A percentile compares a stretch with the other conserved stretches of the same genome.
Evolutionary conservation across 2,329 filamentous ascomycete genomes (phyloP).

Genomic region (Plenodomus tracheiphilus): DNA sequence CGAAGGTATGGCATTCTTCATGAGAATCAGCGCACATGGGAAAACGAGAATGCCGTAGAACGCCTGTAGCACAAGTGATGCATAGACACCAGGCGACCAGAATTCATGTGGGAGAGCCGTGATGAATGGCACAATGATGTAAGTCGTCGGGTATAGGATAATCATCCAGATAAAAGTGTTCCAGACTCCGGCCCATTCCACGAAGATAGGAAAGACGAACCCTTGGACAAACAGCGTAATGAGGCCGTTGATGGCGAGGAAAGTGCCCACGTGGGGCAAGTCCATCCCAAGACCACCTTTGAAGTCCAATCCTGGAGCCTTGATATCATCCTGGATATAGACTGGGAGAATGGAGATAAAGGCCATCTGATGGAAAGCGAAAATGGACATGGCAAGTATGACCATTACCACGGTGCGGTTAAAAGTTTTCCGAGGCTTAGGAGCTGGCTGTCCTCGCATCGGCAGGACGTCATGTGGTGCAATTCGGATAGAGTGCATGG

Average conservation of each 20-base stretch:
- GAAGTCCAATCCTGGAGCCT: slow-evolving; percentile 39
- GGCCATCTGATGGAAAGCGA: slow-evolving; percentile 88
- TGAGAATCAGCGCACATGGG: slow-evolving; percentile 71
- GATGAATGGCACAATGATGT: slow-evolving; percentile 70
- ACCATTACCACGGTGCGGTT: slow-evolving; percentile 72
- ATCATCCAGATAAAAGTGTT: slow-evolving; percentile 67
- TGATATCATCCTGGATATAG: slow-evolving; percentile 81
- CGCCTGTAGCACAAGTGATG: slow-evolving; percentile 66
- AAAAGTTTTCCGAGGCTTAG: slow-evolving; percentile 49
- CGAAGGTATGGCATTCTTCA: slow-evolving; percentile 71
- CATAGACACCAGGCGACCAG: slow-evolving; percentile 65
- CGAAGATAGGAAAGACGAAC: slow-evolving; percentile 68
- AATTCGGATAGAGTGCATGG: slow-evolving; percentile 42
- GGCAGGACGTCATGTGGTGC: slow-evolving; percentile 29
- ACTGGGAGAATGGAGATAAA: slow-evolving; percentile 91
- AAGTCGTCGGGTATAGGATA: slow-evolving; percentile 66
- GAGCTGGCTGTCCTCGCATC: slow-evolving; percentile 13
- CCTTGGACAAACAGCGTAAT: slow-evolving; percentile 75
- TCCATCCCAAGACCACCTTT: slow-evolving; percentile 67
- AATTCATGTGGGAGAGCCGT: slow-evolving; percentile 58
- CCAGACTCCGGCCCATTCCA: slow-evolving; percentile 68
- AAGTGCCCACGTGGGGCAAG: slow-evolving; percentile 67
- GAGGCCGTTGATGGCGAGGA: slow-evolving; percentile 69
- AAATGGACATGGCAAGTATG: slow-evolving; percentile 79
- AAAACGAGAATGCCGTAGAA: slow-evolving; percentile 70